Percentiles rank a stretch among this genome's conserved stretches.
Evolutionary conservation across 306 rosid genomes (phyloP).

Genomic region (Mimosa bimucronata): DNA sequence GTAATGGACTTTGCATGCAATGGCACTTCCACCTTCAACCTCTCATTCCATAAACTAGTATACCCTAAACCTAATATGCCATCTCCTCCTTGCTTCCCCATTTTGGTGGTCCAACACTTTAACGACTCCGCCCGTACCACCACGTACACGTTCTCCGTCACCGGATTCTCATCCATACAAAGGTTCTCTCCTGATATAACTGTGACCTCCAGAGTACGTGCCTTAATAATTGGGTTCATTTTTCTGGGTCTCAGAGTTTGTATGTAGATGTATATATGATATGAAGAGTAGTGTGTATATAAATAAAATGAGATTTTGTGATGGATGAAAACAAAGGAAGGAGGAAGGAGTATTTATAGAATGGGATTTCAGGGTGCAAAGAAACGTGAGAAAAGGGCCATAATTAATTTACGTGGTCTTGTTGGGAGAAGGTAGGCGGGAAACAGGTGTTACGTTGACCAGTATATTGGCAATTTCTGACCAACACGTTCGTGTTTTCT

Average conservation of each 20-base stretch:
- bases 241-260: background rate
- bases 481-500: background rate
- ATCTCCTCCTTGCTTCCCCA: conserved; percentile 15
- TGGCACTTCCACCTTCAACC: conserved; percentile 47
- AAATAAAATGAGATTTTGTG: background rate
- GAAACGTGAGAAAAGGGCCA: too few species aligned
- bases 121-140: conserved; percentile 44
- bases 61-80: conserved; percentile 34
- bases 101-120: conserved; percentile 36
- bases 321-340: background rate
- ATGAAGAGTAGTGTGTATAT: background rate
- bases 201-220: conserved; percentile 50
- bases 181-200: conserved; percentile 56
- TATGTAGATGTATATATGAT: too few species aligned
- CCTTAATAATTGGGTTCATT: background rate
- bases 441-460: background rate
- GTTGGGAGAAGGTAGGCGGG: background rate
- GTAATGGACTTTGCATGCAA: conserved; percentile 37
- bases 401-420: too few species aligned
- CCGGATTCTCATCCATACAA: conserved; percentile 37
- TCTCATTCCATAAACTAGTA: conserved; percentile 50
- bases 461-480: background rate
- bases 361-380: background rate
- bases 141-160: conserved; percentile 40
- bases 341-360: background rate